Conservation (phyloP, 2,329 filamentous ascomycete species). For the Anthostomella pinea region DNA sequence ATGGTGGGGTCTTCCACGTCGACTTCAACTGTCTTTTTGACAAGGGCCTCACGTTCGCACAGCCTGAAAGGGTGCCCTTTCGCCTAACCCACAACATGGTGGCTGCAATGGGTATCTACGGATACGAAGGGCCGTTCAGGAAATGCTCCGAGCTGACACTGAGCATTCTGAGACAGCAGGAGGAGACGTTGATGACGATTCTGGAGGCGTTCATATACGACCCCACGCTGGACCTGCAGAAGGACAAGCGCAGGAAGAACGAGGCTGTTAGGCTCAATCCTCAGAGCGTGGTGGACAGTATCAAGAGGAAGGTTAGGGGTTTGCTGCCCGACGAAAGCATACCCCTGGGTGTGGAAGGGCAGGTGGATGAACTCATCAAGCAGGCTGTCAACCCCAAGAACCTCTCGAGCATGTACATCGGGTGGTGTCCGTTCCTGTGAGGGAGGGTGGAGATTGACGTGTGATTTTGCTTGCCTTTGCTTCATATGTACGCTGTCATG, state of each 20-base stretch:
- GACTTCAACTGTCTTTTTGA: constrained; percentile 99
- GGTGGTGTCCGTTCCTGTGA: constrained; percentile 69
- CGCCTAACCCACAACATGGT: constrained; percentile 98
- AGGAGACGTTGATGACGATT: constrained; percentile 96
- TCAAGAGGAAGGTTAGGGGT: constrained; percentile 81
- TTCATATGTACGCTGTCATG: no score
- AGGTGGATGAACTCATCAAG: constrained; percentile 92
- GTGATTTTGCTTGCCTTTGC: no score
- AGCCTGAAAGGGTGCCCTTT: constrained; percentile 93
- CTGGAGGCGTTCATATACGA: constrained; percentile 97
- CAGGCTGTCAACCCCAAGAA: constrained; percentile 79
- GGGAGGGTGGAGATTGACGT: background rate
- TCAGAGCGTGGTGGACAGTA: constrained; percentile 81
- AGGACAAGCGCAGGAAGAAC: constrained; percentile 61
- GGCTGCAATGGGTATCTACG: constrained; percentile 92
- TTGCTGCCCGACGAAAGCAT: constrained; percentile 84
- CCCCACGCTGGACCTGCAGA: constrained; percentile 87
- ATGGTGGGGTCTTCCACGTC: constrained; percentile 92
- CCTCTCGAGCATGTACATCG: constrained; percentile 93
- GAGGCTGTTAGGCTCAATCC: constrained; percentile 51
- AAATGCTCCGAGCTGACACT: constrained; percentile 88
- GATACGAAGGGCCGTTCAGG: constrained; percentile 89
- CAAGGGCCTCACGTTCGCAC: constrained; percentile 92
- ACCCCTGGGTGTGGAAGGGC: constrained; percentile 89
- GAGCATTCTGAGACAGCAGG: constrained; percentile 78